phyloP scores from a whole-genome alignment of 31 red algal species.

The Porphyra umbilicalis region DNA sequence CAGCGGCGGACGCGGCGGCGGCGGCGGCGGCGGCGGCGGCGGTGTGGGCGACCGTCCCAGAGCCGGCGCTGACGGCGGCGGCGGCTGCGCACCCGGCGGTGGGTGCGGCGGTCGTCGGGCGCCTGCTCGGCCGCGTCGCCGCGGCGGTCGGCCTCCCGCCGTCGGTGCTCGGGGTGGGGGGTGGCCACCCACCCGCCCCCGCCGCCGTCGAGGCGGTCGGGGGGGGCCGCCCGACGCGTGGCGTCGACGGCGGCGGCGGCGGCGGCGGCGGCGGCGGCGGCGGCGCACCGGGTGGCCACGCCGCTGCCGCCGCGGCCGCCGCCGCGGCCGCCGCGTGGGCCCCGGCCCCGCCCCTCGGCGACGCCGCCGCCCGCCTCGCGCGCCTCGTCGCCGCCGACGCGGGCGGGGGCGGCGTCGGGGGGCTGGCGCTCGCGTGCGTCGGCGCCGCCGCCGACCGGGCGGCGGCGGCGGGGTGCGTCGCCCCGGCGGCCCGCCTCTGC shows the following conservation, averaged over 20 bases:
- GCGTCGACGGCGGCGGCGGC: too few relatives aligned
- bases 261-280: too few relatives aligned
- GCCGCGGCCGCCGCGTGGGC: background rate
- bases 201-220: too few relatives aligned
- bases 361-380: background rate
- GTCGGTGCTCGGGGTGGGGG: background rate
- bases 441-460: background rate
- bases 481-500: background rate
- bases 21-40: background rate
- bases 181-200: too few relatives aligned
- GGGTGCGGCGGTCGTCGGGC: background rate
- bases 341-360: background rate
- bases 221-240: too few relatives aligned
- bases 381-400: background rate
- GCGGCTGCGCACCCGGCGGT: background rate
- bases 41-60: background rate
- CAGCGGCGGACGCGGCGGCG: background rate
- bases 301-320: background rate
- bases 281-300: background rate
- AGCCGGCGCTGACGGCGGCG: background rate
- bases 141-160: background rate
- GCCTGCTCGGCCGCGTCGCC: background rate
- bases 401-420: background rate
- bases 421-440: background rate
- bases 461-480: background rate